These are phyloP conservation scores for Botrytis galanthina DNA, from an alignment of 2,329 filamentous ascomycete genomes.

Conservation along the genomic window DNA sequence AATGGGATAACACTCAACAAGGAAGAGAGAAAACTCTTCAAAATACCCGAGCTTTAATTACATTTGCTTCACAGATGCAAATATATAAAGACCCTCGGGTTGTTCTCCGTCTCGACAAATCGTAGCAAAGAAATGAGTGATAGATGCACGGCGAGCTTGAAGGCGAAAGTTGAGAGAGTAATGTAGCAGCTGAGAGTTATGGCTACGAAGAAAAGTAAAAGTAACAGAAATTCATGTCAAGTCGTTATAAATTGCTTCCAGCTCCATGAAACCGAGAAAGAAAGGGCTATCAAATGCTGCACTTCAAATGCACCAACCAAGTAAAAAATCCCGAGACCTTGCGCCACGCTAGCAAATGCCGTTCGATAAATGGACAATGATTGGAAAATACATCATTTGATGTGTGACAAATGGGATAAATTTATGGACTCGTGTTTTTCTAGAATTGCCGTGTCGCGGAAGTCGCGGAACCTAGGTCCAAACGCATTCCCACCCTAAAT, in stretches of 20 bases:
- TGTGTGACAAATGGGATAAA: conserved; percentile 17
- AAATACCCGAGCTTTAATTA: not conserved
- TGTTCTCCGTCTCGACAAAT: not conserved
- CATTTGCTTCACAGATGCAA: conserved; percentile 1
- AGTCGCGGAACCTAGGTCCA: not conserved
- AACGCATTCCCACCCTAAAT: not conserved
- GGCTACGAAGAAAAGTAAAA: not conserved
- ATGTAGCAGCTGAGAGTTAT: not conserved
- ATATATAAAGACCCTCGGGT: not conserved
- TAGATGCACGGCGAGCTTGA: not conserved
- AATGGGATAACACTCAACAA: not conserved
- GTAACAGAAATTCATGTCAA: conserved; percentile 10
- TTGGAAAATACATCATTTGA: conserved; percentile 21
- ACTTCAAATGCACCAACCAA: conserved; percentile 14
- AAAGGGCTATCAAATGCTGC: conserved; percentile 9
- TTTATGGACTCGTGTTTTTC: not conserved
- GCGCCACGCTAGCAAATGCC: conserved; percentile 22
- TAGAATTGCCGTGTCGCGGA: not conserved
- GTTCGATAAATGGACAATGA: conserved; percentile 11
- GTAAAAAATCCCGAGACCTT: conserved; percentile 11
- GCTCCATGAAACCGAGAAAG: not conserved
- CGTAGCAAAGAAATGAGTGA: not conserved
- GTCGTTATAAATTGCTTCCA: conserved; percentile 9
- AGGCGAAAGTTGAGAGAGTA: not conserved
- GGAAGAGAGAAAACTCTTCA: not conserved